Conservation (phyloP, 371 early-diverging fungal genomes). For the Scutellospora calospora region DNA sequence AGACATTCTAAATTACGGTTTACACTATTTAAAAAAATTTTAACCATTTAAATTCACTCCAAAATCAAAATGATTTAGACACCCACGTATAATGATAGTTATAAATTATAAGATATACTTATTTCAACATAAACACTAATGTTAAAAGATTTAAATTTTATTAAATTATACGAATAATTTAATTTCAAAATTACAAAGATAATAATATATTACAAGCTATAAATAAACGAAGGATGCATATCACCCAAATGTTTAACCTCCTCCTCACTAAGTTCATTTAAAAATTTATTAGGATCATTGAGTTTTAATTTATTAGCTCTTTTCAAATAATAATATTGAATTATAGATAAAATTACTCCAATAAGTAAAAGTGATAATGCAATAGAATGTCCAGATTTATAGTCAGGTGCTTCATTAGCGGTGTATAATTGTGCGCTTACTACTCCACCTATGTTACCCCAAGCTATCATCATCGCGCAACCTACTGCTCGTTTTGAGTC, state of each 20-base stretch:
- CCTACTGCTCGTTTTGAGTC: constrained; percentile 70
- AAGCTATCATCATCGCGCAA: constrained; percentile 57
- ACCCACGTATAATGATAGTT: too few species aligned
- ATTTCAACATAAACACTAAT: too few species aligned
- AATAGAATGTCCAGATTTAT: constrained; percentile 45
- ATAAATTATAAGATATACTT: not conserved
- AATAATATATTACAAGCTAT: constrained; percentile 31
- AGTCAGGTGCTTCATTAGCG: constrained; percentile 65
- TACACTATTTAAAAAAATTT: too few species aligned
- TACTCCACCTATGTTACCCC: constrained; percentile 51
- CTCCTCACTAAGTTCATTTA: constrained; percentile 4
- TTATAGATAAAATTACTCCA: not conserved
- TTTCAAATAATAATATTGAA: not conserved
- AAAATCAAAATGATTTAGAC: too few species aligned
- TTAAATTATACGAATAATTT: too few species aligned
- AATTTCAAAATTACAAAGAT: too few species aligned
- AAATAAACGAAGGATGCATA: constrained; percentile 12
- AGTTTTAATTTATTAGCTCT: not conserved
- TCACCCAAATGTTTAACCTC: constrained; percentile 40
- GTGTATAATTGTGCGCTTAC: constrained; percentile 72
- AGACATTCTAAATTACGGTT: too few species aligned
- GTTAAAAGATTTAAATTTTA: too few species aligned
- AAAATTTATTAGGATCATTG: not conserved
- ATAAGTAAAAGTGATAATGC: not conserved
- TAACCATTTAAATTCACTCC: too few species aligned